Conservation (phyloP, 2,329 filamentous ascomycete genomes). For the Trichoderma sp. region DNA sequence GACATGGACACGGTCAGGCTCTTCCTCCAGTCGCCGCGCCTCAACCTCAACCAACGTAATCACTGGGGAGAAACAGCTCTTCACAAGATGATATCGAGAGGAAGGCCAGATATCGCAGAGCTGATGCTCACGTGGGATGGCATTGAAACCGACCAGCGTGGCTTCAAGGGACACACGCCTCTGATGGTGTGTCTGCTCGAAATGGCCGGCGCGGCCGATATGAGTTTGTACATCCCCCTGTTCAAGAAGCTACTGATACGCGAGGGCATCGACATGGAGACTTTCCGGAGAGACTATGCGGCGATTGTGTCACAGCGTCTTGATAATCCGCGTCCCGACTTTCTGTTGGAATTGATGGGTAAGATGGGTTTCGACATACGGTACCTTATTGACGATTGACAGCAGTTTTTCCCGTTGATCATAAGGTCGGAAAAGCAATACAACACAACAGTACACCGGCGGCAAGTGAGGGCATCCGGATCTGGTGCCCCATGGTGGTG, state of each 20-base stretch:
- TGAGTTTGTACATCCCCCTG: not conserved
- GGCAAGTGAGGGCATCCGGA: no score
- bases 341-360: not conserved
- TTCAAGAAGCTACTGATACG: not conserved
- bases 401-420: no score
- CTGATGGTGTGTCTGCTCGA: not conserved
- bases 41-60: not conserved
- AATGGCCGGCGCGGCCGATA: not conserved
- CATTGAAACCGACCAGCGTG: not conserved
- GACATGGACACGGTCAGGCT: not conserved
- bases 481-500: no score
- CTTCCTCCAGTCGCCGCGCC: not conserved
- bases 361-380: not conserved
- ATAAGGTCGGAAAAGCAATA: no score
- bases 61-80: not conserved
- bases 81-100: not conserved
- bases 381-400: no score
- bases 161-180: not conserved
- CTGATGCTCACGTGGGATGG: not conserved
- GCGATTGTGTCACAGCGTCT: not conserved
- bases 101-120: not conserved
- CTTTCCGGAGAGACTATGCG: not conserved
- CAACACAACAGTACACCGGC: no score
- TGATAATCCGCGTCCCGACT: not conserved
- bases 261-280: not conserved